These are phyloP conservation scores for Saccharum officinarum DNA, from an alignment of 176 grass and related monocot species.

Conservation along the genomic window DNA sequence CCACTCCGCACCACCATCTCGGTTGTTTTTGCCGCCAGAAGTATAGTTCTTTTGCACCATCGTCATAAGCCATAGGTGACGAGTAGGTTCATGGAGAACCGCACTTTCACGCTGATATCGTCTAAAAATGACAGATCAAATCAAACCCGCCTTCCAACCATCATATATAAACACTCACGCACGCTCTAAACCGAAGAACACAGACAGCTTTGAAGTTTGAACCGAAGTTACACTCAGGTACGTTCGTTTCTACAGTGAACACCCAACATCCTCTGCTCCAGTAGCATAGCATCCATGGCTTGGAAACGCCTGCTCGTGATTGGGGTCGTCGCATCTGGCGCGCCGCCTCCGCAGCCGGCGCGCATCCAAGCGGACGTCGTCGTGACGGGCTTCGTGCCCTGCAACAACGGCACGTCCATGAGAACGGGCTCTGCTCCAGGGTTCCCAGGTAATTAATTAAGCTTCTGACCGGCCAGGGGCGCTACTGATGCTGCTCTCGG, in stretches of 20 bases:
- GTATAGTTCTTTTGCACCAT: too few relatives aligned
- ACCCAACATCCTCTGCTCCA: background rate
- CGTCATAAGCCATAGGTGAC: background rate
- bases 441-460: conserved; percentile 1
- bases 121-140: background rate
- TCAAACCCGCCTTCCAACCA: background rate
- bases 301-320: background rate
- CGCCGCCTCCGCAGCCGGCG: conserved; percentile 18
- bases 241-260: background rate
- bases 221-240: background rate
- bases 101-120: background rate
- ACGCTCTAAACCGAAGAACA: background rate
- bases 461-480: too few relatives aligned
- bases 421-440: conserved; percentile 14
- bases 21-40: background rate
- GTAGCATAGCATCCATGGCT: background rate
- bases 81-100: background rate
- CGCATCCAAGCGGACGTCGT: conserved; percentile 31
- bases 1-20: background rate
- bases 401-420: conserved; percentile 30
- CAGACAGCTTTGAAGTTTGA: background rate
- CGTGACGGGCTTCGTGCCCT: conserved; percentile 31
- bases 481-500: too few relatives aligned
- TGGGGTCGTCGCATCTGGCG: background rate
- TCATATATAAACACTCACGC: background rate